Conservation (phyloP, 345 rosid species). For the Acer negundo region DNA sequence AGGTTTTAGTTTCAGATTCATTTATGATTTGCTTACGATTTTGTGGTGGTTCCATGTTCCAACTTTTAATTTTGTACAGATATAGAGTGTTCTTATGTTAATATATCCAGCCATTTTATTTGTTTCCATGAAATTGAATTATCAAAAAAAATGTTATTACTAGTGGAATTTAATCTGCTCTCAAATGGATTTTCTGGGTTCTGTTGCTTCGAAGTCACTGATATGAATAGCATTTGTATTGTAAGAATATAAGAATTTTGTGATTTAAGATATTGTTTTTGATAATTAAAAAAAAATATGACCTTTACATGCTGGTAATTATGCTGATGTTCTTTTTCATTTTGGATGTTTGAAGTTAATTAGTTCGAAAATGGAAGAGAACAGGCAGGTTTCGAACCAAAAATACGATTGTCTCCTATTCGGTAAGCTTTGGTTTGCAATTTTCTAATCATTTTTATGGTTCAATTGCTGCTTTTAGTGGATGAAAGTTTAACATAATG, state of each 20-base stretch:
- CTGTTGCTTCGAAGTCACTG: too few species aligned
- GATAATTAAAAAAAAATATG: neutral
- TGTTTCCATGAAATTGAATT: neutral
- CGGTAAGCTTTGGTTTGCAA: conserved; percentile 34
- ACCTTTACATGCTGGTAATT: too few species aligned
- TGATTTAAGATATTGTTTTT: neutral
- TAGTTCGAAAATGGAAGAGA: conserved; percentile 38
- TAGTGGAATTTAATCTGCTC: neutral
- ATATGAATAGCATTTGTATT: neutral
- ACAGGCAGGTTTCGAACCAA: conserved; percentile 18
- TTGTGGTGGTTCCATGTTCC: neutral
- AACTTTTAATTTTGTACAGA: neutral
- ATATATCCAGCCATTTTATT: neutral
- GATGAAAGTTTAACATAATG: neutral
- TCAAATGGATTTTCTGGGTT: too few species aligned
- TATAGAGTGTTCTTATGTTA: too few species aligned
- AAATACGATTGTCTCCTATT: conserved; percentile 59
- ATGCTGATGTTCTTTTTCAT: neutral
- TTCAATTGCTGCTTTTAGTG: neutral
- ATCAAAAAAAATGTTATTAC: neutral
- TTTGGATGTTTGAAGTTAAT: neutral
- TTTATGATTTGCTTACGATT: neutral
- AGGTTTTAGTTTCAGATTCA: neutral
- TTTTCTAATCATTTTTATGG: neutral
- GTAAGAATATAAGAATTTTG: neutral